Base-by-base conservation (phyloP, 2,329 filamentous ascomycete genomes). In the Huntiella omanensis region DNA sequence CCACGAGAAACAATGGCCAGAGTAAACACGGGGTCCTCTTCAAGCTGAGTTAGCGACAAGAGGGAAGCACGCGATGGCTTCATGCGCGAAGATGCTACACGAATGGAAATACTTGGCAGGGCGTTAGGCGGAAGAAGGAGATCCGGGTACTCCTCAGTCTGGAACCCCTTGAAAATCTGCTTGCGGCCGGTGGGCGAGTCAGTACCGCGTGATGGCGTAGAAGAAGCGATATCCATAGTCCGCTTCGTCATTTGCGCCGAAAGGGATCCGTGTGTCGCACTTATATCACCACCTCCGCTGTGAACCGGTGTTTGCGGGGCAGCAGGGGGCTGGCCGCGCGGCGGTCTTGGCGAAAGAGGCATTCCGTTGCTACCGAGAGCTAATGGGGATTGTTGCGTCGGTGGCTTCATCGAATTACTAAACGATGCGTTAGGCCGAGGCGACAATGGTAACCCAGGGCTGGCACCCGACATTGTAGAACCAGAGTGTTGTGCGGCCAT, bases 1-100 rank as follows among this genome's bases (percentile, higher is more conserved):
- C 77, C 79, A 46, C 87, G 77, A 7, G 82, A 82, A 55, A 85
- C 80, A 33, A 98, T 67, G 13, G 86, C 87, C 45, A 98, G 67
- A 0, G 86, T 94, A 56, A 96, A 95, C 0, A 96, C 88, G 0
- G 87, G 85, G 54, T 95, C 87, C 57, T 94, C 88, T 49, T 95
- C 87, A 15, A 82, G 67, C 51, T 83, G 79, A 43, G 77, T 88
- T 8, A 86, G 67, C 2, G 78, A 83, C 55, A 94, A 67, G 54
- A 91, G 73, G 58, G 87, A 95, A 34, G 85, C 77, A 52, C 88
- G 71, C 0, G 88, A 94, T 11, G 88, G 91, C 57, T 84, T 86
- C 68, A 98, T 77, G n/a, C 91, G 78, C 16, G 91, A 96, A 4
- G 91, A 96, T 3, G 86, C 84, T 3, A 95, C 88, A 58, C 75